Evolutionary conservation across 257 asterid species (phyloP), one percentile per base, ranked within the genome.

Genomic region (Solanum neorickii): DNA sequence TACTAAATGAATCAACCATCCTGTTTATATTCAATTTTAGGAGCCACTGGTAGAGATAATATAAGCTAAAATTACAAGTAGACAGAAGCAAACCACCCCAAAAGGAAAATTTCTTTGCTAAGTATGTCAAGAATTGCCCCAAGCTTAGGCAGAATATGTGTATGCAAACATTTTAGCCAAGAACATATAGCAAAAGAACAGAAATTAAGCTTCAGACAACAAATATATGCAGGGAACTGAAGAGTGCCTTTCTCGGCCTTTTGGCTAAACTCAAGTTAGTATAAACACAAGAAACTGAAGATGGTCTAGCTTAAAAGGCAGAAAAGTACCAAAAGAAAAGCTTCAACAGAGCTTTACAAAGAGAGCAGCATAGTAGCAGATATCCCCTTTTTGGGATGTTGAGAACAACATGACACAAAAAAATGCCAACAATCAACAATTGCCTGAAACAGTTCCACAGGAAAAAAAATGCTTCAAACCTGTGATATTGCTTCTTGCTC

Each of bases 401-500:
- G 68, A 47, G 68, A 37, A 47, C 44, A 82, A 31, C 15, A 82
- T 49, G 39, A 49, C 20, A 29, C 85, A 47, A 29, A 44, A 49
- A 49, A 77, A 47, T 46, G 68, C 12, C 41, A 78, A 27, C 84
- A 27, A 46, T 27, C 7, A 82, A 18, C 42, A 47, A 84, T 60
- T n/a, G 87, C 87, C 86, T 92, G 66, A 90, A 97, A 98, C 98
- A 88, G 39, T 20, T 86, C 69, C 89, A 87, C 91, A 69, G 96
- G 93, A 20, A 68, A 25, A 5, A 73, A 46, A 42, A 11, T 27
- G 87, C 65, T 89, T 88, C 92, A 74, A 90, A 97, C 99, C 98
- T 93, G 98, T 89, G 99, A 97, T 87, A 96, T 89, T 87, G 99
- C 99, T 94, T 97, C 99, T 89, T 95, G 94, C 90, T 94, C 99